A percentile compares a stretch with the other conserved stretches of the same genome.
Conservation (phyloP, 306 rosid species). For the Canavalia gladiata region DNA sequence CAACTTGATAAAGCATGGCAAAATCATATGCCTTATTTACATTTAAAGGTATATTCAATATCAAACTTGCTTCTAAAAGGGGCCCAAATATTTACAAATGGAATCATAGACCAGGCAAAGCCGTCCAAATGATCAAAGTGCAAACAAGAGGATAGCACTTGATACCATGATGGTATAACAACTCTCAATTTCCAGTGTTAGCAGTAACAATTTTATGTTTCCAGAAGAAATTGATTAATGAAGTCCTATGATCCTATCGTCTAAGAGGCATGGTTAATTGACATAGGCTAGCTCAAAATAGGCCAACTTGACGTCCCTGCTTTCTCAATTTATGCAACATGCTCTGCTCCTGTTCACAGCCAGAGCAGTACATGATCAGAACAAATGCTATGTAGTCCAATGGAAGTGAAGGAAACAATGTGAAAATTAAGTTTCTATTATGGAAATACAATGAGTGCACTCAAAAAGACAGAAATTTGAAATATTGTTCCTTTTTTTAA, state of each 20-base stretch:
- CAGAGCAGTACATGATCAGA: not conserved
- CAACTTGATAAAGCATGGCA: not conserved
- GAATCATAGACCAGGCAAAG: slow-evolving; percentile 24
- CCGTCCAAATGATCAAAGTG: not conserved
- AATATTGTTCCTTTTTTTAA: not conserved
- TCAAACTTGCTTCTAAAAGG: slow-evolving; percentile 1
- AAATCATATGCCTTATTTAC: not conserved
- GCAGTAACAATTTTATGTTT: not conserved
- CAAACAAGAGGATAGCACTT: not conserved
- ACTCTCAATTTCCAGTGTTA: slow-evolving; percentile 9
- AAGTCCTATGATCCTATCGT: not conserved
- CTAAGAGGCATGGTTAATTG: not conserved
- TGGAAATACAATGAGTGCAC: not conserved
- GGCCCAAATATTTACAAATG: not conserved
- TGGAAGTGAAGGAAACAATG: slow-evolving; percentile 8
- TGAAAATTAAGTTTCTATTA: not conserved
- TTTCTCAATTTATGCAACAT: not conserved
- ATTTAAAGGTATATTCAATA: not conserved
- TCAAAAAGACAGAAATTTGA: not conserved
- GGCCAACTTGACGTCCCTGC: not conserved
- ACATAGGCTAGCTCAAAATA: slow-evolving; percentile 7
- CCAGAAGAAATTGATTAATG: slow-evolving; percentile 20
- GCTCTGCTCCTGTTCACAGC: not conserved
- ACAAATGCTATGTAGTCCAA: not conserved
- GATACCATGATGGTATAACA: not conserved